phyloP scores from a whole-genome alignment of 192 early-diverging fungal species.

The Nowakowskiella sp. region DNA sequence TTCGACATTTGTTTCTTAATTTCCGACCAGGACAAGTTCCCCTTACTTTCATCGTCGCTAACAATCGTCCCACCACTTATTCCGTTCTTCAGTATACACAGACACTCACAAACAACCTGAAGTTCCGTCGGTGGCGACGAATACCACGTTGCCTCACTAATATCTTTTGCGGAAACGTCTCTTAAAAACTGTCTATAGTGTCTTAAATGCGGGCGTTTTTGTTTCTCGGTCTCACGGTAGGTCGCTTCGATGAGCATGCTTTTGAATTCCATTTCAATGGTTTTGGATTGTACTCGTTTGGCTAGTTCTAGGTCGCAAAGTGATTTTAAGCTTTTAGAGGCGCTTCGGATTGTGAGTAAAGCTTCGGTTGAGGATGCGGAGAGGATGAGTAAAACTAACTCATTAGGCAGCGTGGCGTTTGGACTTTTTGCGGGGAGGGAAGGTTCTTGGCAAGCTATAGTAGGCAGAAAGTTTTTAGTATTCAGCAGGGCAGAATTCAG shows the following conservation, averaged over 20 bases:
- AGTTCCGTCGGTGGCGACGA: slow-evolving; percentile 37
- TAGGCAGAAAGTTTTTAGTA: no score
- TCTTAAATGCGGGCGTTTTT: slow-evolving; percentile 23
- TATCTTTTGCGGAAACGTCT: slow-evolving; percentile 22
- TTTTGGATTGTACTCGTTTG: slow-evolving; percentile 10
- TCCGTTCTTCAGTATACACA: slow-evolving; percentile 27
- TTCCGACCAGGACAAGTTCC: slow-evolving; percentile 28
- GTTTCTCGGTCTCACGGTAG: slow-evolving; percentile 10
- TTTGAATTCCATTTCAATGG: slow-evolving; percentile 1
- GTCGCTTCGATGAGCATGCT: not conserved
- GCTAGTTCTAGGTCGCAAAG: slow-evolving; percentile 29
- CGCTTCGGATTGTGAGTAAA: slow-evolving; percentile 22
- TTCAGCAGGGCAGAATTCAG: no score
- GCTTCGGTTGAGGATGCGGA: slow-evolving; percentile 4
- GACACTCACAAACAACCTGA: slow-evolving; percentile 44
- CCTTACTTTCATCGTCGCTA: not conserved
- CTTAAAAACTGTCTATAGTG: slow-evolving; percentile 39
- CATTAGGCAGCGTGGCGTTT: slow-evolving; percentile 24
- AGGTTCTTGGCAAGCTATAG: no score
- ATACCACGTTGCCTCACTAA: slow-evolving; percentile 46
- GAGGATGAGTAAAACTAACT: slow-evolving; percentile 34
- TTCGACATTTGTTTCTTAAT: slow-evolving; percentile 38
- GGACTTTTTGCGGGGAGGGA: no score
- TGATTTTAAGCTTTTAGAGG: slow-evolving; percentile 12
- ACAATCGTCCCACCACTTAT: not conserved